Evolutionary conservation across 192 early-diverging fungal species (phyloP).

Genomic region (Coemansia sp.): DNA sequence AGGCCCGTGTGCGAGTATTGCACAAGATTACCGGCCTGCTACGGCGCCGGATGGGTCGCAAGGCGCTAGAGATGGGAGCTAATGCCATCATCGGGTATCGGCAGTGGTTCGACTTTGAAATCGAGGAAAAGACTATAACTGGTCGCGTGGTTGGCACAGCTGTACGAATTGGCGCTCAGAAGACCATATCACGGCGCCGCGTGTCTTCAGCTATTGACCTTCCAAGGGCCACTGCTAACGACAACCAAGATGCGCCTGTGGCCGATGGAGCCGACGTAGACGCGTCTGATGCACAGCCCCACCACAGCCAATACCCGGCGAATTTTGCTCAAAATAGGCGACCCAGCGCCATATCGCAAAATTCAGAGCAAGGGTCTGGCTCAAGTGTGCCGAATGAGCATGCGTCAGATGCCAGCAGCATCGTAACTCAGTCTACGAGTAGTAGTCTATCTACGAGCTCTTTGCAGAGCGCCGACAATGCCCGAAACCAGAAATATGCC

Average conservation of each 20-base stretch:
- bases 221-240: not conserved
- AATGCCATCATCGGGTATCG: slow-evolving; percentile 73
- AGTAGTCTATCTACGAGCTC: slow-evolving; percentile 22
- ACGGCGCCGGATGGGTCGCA: slow-evolving; percentile 70
- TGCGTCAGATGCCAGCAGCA: slow-evolving; percentile 5
- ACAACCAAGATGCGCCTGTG: not conserved
- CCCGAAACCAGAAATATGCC: slow-evolving; percentile 16
- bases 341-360: slow-evolving; percentile 5
- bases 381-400: not conserved
- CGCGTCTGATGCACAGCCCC: not conserved
- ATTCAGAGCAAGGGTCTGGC: not conserved
- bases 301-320: not conserved
- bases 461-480: slow-evolving; percentile 20
- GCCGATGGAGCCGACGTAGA: not conserved
- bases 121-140: slow-evolving; percentile 67
- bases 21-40: slow-evolving; percentile 68
- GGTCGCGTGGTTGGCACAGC: slow-evolving; percentile 76
- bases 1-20: slow-evolving; percentile 67
- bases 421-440: slow-evolving; percentile 10
- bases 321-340: slow-evolving; percentile 4
- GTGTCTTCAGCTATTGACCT: slow-evolving; percentile 13
- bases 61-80: slow-evolving; percentile 69
- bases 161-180: slow-evolving; percentile 51
- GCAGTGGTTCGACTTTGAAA: slow-evolving; percentile 77
- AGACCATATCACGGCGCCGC: slow-evolving; percentile 14